These are phyloP conservation scores for Ehretia macrophylla DNA, from an alignment of 257 asterid species.

Conservation along the genomic window DNA sequence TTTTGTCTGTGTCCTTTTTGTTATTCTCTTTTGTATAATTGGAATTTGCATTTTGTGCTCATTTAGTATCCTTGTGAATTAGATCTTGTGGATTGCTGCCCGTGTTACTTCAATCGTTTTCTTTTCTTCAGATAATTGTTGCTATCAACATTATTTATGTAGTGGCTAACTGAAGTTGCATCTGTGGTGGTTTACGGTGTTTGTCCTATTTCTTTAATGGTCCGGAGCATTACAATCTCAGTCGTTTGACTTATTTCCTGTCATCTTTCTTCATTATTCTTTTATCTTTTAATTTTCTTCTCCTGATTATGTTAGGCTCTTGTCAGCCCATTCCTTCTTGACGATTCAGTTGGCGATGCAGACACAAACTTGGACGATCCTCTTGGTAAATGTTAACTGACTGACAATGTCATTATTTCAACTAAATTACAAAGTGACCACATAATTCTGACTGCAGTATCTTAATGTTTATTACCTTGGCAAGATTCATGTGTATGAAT, in stretches of 20 bases:
- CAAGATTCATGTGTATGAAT: not conserved
- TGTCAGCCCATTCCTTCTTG: constrained; percentile 78
- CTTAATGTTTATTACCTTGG: too few species aligned
- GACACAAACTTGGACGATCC: constrained; percentile 36
- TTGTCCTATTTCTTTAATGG: too few species aligned
- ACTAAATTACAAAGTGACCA: not conserved
- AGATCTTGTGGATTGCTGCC: too few species aligned
- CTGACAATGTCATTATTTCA: not conserved
- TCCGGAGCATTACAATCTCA: not conserved
- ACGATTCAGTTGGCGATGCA: constrained; percentile 51
- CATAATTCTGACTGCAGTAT: too few species aligned
- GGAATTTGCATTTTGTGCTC: too few species aligned
- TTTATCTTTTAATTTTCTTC: not conserved
- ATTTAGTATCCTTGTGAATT: too few species aligned
- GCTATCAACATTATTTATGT: too few species aligned
- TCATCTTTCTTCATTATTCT: constrained; percentile 16
- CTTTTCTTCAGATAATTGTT: not conserved
- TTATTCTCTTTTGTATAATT: too few species aligned
- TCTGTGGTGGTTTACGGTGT: too few species aligned
- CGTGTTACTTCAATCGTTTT: too few species aligned
- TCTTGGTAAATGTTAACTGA: constrained; percentile 40
- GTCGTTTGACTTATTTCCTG: constrained; percentile 8
- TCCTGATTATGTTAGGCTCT: constrained; percentile 55
- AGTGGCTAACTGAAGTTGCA: not conserved
- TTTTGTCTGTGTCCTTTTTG: too few species aligned